phyloP scores from a whole-genome alignment of 139 green algal genomes.

The Cymbomonas tetramitiformis region DNA sequence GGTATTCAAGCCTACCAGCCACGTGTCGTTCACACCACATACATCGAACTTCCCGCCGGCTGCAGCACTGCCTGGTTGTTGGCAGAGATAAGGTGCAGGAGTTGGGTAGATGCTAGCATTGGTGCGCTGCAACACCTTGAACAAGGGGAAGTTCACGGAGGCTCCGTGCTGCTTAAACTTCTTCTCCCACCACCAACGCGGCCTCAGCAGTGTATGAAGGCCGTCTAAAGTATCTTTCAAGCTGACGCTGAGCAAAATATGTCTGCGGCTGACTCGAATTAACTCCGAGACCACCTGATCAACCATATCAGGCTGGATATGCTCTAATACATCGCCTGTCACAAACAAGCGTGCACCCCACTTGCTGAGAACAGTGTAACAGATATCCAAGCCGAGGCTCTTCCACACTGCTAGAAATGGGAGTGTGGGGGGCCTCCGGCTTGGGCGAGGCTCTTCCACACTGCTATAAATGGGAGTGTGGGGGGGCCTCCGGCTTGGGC shows the following conservation, averaged over 20 bases:
- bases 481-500: too few species aligned
- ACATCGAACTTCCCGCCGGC: constrained; percentile 28
- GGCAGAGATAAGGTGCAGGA: constrained; percentile 20
- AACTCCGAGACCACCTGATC: constrained; percentile 26
- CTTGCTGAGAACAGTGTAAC: too few species aligned
- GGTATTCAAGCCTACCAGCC: constrained; percentile 34
- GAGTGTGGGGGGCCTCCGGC: too few species aligned
- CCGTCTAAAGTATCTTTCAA: too few species aligned
- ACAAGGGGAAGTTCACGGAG: constrained; percentile 22
- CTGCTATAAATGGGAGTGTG: too few species aligned
- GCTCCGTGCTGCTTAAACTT: constrained; percentile 25
- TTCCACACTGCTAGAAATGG: too few species aligned
- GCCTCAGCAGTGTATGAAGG: constrained; percentile 29
- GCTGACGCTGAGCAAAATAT: constrained; percentile 28
- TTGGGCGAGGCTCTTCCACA: too few species aligned
- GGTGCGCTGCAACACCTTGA: constrained; percentile 26
- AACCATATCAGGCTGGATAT: constrained; percentile 29
- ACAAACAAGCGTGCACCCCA: too few species aligned
- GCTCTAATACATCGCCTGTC: constrained; percentile 30
- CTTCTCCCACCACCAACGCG: constrained; percentile 27
- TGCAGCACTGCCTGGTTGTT: constrained; percentile 9
- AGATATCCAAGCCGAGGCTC: too few species aligned
- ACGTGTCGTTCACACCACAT: constrained; percentile 29
- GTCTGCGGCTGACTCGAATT: constrained; percentile 23
- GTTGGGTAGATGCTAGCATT: constrained; percentile 2